Conservation (phyloP, 1,139 yeast species). For the Lipomyces yarrowii region DNA sequence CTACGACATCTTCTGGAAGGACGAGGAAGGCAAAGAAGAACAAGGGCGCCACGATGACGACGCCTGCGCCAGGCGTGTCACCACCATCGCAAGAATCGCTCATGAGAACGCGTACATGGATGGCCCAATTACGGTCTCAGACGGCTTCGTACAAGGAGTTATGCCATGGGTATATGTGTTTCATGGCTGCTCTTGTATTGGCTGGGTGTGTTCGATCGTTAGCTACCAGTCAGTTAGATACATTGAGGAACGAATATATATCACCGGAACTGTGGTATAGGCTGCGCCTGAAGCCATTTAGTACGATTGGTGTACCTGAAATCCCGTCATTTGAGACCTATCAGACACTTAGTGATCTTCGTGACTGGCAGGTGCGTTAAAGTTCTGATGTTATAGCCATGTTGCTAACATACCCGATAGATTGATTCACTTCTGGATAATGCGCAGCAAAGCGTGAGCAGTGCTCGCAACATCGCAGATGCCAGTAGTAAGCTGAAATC, state of each 20-base stretch:
- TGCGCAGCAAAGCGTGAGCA: slow-evolving; percentile 7
- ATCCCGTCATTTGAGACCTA: slow-evolving; percentile 18
- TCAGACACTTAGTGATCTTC: slow-evolving; percentile 5
- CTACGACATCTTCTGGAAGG: neutral
- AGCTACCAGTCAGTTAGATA: neutral
- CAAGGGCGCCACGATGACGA: neutral
- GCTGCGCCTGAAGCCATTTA: slow-evolving; percentile 79
- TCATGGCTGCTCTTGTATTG: slow-evolving; percentile 33
- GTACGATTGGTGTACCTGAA: slow-evolving; percentile 79
- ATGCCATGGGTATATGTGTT: slow-evolving; percentile 44
- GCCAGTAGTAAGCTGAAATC: slow-evolving; percentile 3
- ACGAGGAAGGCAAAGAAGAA: slow-evolving; percentile 7
- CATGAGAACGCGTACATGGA: slow-evolving; percentile 4
- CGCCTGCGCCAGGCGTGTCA: neutral
- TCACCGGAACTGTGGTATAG: slow-evolving; percentile 57
- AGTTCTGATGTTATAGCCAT: neutral
- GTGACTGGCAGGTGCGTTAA: slow-evolving; percentile 7
- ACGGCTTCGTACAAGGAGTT: slow-evolving; percentile 11
- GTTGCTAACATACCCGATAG: neutral
- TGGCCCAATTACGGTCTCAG: slow-evolving; percentile 8
- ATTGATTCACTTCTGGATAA: slow-evolving; percentile 13
- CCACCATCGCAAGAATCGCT: neutral
- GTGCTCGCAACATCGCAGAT: slow-evolving; percentile 15
- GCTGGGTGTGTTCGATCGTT: slow-evolving; percentile 40
- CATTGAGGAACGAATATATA: slow-evolving; percentile 46